phyloP scores from a whole-genome alignment of 2,329 filamentous ascomycete genomes.

The Dactylellina haptotyla region DNA sequence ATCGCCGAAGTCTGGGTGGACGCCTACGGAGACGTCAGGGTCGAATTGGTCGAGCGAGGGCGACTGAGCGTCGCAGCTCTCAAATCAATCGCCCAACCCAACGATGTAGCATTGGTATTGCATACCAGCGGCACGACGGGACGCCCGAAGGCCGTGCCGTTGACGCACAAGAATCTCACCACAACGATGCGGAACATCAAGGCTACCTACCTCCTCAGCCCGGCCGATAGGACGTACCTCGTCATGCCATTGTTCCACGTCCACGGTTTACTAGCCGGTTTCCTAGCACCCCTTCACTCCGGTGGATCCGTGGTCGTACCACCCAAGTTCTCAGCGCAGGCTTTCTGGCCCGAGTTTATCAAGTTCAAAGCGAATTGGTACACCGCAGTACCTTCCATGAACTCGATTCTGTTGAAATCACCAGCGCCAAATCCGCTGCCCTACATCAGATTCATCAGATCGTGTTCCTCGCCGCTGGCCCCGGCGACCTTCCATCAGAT shows the following conservation, averaged over 20 bases:
- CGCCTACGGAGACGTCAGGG: slow-evolving; percentile 71
- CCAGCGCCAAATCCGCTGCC: slow-evolving; percentile 75
- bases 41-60: slow-evolving; percentile 81
- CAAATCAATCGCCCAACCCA: slow-evolving; percentile 71
- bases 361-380: slow-evolving; percentile 86
- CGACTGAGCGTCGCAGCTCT: slow-evolving; percentile 68
- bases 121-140: slow-evolving; percentile 89
- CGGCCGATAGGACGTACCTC: slow-evolving; percentile 79
- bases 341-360: slow-evolving; percentile 83
- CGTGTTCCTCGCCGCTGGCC: slow-evolving; percentile 83
- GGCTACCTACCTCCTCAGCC: slow-evolving; percentile 77
- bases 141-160: slow-evolving; percentile 82
- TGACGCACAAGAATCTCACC: slow-evolving; percentile 82
- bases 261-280: slow-evolving; percentile 84
- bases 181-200: slow-evolving; percentile 87
- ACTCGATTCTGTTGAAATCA: slow-evolving; percentile 84
- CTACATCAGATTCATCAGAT: slow-evolving; percentile 84
- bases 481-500: slow-evolving; percentile 83
- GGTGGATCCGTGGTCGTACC: slow-evolving; percentile 84
- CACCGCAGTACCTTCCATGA: slow-evolving; percentile 87
- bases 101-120: slow-evolving; percentile 82
- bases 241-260: slow-evolving; percentile 90
- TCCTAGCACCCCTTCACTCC: slow-evolving; percentile 78
- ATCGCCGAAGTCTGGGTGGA: slow-evolving; percentile 85
- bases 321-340: slow-evolving; percentile 78